phyloP scores from a whole-genome alignment of 2,329 filamentous ascomycete genomes.

The Penicillium brasilianum region DNA sequence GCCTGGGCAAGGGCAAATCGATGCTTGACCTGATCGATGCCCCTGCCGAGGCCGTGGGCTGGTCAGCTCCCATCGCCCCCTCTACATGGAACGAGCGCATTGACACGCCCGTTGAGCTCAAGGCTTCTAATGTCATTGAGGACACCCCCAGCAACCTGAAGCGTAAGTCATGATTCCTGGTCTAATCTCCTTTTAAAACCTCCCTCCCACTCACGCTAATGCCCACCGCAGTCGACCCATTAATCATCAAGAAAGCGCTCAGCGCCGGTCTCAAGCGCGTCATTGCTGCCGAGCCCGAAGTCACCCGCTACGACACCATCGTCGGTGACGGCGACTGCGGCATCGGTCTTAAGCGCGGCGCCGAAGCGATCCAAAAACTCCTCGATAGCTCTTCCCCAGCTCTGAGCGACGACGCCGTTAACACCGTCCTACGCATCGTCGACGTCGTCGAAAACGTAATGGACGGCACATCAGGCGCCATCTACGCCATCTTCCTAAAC shows the following conservation, averaged over 20 bases:
- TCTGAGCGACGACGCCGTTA: conserved; percentile 62
- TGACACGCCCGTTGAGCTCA: conserved; percentile 49
- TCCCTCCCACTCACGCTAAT: conserved; percentile 16
- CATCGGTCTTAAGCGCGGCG: conserved; percentile 81
- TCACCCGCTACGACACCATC: conserved; percentile 75
- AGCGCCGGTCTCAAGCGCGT: conserved; percentile 61
- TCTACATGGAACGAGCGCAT: conserved; percentile 63
- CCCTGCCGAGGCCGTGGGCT: conserved; percentile 69
- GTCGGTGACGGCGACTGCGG: conserved; percentile 92
- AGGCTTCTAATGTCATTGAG: conserved; percentile 48
- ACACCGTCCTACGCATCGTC: conserved; percentile 65
- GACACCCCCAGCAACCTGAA: conserved; percentile 59
- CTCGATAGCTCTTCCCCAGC: conserved; percentile 47
- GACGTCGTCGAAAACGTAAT: conserved; percentile 70
- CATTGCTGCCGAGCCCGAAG: conserved; percentile 67
- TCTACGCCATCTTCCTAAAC: conserved; percentile 89
- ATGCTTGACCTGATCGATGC: conserved; percentile 71
- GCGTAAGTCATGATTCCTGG: conserved; percentile 42
- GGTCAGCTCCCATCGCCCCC: conserved; percentile 64
- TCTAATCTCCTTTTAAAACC: neutral
- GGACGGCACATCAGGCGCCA: conserved; percentile 77
- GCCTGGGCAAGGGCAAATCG: conserved; percentile 57
- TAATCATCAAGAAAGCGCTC: conserved; percentile 58
- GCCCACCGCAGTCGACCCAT: conserved; percentile 52
- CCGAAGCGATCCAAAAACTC: conserved; percentile 64